Evolutionary conservation across 169 alveolate species (phyloP).

Genomic region (Babesia microti): DNA sequence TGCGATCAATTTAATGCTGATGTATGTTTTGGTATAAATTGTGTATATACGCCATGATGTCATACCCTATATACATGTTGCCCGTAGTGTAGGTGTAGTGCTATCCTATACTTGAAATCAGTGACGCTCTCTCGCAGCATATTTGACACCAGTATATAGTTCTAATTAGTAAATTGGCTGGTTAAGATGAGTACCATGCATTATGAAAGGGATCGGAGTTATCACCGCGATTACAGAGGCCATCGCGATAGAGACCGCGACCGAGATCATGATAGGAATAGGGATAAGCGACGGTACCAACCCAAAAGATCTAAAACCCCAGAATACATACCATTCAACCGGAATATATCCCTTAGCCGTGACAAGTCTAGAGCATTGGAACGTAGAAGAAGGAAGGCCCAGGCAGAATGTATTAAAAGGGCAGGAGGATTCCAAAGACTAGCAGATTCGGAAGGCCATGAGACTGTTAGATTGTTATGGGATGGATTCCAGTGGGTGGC

Average conservation of each 20-base stretch:
- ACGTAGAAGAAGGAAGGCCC: constrained; percentile 60
- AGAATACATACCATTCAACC: constrained; percentile 25
- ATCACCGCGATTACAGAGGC: constrained; percentile 1
- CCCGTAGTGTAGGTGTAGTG: too few relatives aligned
- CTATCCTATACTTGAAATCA: too few relatives aligned
- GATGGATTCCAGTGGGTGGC: constrained; percentile 90
- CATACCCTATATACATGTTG: too few relatives aligned
- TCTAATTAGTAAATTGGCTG: too few relatives aligned
- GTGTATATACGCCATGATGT: too few relatives aligned
- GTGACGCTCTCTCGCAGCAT: too few relatives aligned
- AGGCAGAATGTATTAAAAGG: constrained; percentile 66
- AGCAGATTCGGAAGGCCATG: constrained; percentile 82
- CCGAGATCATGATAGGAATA: constrained; percentile 4
- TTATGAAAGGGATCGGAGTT: constrained; percentile 1
- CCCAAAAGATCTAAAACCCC: not conserved
- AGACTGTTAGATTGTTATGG: constrained; percentile 80
- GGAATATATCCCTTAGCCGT: constrained; percentile 53
- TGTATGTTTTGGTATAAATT: too few relatives aligned
- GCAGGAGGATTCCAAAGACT: constrained; percentile 82
- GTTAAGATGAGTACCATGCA: too few relatives aligned
- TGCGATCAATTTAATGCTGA: too few relatives aligned
- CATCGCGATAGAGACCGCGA: constrained; percentile 15
- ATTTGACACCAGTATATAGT: too few relatives aligned
- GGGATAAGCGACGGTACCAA: constrained; percentile 10
- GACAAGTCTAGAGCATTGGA: constrained; percentile 64